Evolutionary conservation across 2,329 filamentous ascomycete genomes (phyloP), one percentile per base, ranked within the genome.

Genomic region (Fusarium xylarioides): DNA sequence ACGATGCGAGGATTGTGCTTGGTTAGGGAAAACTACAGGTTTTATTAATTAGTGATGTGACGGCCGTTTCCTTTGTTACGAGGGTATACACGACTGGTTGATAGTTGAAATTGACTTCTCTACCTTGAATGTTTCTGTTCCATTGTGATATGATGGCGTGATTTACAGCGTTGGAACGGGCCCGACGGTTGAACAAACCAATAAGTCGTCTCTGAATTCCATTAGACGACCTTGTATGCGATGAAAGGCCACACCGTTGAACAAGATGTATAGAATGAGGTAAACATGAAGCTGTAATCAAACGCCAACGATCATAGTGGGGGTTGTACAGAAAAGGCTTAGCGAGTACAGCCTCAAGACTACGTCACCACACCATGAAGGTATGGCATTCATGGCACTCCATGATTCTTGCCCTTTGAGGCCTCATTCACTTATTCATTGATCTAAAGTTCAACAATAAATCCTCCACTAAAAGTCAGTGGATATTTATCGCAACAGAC

Each of bases 21-120:
- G 63, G 65, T 40, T 71, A 63, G 16, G 50, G 52, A 66, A 59
- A 70, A 63, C 47, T 53, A 67, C 28, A 42, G 44, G 47, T 40
- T 70, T 70, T 52, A 70, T 65, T 66, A 66, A 71, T 68, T 56
- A 62, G 62, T 72, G 34, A 65, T 40, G 50, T 54, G 46, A 59
- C 49, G 65, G 58, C 55, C 40, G 56, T 70, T 77, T 77, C 66
- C 47, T 77, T 68, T 75, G 71, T 76, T 53, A n/a, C 16, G 54
- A 60, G 59, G 65, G 43, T 52, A 73, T 44, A 71, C 66, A 73
- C 62, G 55, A 49, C 58, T 55, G 26, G 46, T 71, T 67, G 50
- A 71, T 73, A 69, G 55, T 53, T 52, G 23, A 76, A 76, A 77
- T 76, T 77, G 70, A 74, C 32, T 64, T 35, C 16, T 66, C 34